A percentile compares a stretch with the other conserved stretches of the same genome.
phyloP scores from a whole-genome alignment of 2,329 filamentous ascomycete species.

The Colletotrichum coccodes region DNA sequence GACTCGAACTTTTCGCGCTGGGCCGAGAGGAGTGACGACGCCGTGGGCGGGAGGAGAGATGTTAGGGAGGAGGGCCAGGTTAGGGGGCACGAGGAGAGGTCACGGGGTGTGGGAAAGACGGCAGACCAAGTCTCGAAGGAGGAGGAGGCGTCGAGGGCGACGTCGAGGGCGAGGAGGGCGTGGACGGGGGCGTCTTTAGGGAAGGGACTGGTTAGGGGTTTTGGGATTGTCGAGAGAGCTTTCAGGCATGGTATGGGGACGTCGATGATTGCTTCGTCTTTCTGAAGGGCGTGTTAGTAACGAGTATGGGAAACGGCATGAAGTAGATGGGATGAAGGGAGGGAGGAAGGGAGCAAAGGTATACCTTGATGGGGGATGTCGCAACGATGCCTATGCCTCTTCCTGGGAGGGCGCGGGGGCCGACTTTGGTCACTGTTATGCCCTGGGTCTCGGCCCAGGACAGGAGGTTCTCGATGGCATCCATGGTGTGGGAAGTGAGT shows the following conservation, averaged over 20 bases:
- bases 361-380: slow-evolving; percentile 72
- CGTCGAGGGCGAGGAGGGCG: slow-evolving; percentile 75
- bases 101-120: slow-evolving; percentile 71
- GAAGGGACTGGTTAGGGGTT: slow-evolving; percentile 60
- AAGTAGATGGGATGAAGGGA: background rate
- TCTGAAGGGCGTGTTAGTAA: slow-evolving; percentile 39
- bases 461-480: slow-evolving; percentile 62
- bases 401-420: slow-evolving; percentile 73
- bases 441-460: slow-evolving; percentile 75
- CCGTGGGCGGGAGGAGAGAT: slow-evolving; percentile 55
- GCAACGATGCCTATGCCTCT: slow-evolving; percentile 84
- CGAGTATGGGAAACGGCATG: background rate
- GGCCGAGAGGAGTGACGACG: slow-evolving; percentile 57
- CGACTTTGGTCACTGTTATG: slow-evolving; percentile 74
- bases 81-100: slow-evolving; percentile 64
- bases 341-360: background rate
- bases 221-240: slow-evolving; percentile 69
- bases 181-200: slow-evolving; percentile 71
- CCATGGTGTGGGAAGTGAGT: slow-evolving; percentile 11
- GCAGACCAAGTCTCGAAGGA: slow-evolving; percentile 69
- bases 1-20: slow-evolving; percentile 58
- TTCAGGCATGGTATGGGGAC: slow-evolving; percentile 74
- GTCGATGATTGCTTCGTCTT: slow-evolving; percentile 66
- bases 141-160: slow-evolving; percentile 63
- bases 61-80: slow-evolving; percentile 59